A percentile compares a stretch with the other conserved stretches of the same genome.
Evolutionary conservation across 495 filamentous ascomycete genomes (phyloP).

Genomic region (Aspergillus panamensis): DNA sequence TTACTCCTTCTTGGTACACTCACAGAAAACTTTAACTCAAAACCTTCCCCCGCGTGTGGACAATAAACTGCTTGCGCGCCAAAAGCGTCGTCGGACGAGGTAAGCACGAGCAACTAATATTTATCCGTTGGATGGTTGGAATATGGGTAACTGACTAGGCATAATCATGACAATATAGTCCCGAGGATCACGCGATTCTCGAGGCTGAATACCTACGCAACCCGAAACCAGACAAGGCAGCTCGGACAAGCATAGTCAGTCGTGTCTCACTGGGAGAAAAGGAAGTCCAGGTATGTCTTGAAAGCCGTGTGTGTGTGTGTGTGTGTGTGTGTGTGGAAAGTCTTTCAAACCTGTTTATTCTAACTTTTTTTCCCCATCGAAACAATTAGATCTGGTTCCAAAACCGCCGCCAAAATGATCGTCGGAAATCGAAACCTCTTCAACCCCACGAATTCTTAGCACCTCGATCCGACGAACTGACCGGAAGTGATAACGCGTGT

Average conservation of each 20-base stretch:
- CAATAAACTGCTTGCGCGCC: constrained; percentile 62
- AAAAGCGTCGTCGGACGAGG: constrained; percentile 69
- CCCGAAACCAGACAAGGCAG: constrained; percentile 88
- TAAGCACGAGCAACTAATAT: constrained; percentile 22
- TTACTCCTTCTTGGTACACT: constrained; percentile 68
- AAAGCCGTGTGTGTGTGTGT: no score
- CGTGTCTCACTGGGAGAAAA: constrained; percentile 91
- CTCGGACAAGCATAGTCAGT: constrained; percentile 76
- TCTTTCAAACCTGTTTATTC: constrained; percentile 15
- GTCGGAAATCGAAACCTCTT: constrained; percentile 84
- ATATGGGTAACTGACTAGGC: neutral
- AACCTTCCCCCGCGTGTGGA: constrained; percentile 63
- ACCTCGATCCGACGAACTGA: constrained; percentile 53
- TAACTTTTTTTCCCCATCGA: neutral
- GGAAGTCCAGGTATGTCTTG: constrained; percentile 84
- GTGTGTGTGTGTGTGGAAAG: no score
- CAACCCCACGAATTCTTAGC: constrained; percentile 74
- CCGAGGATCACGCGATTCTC: constrained; percentile 85
- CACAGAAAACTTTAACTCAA: constrained; percentile 59
- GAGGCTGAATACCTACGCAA: constrained; percentile 83
- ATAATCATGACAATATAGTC: constrained; percentile 45
- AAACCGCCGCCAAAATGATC: constrained; percentile 90
- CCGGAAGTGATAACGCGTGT: constrained; percentile 40
- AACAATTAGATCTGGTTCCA: constrained; percentile 92
- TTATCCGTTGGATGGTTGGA: neutral